Evolutionary conservation across 1,139 yeast species (phyloP).

Genomic region (Zygosaccharomyces pseudobailii): DNA sequence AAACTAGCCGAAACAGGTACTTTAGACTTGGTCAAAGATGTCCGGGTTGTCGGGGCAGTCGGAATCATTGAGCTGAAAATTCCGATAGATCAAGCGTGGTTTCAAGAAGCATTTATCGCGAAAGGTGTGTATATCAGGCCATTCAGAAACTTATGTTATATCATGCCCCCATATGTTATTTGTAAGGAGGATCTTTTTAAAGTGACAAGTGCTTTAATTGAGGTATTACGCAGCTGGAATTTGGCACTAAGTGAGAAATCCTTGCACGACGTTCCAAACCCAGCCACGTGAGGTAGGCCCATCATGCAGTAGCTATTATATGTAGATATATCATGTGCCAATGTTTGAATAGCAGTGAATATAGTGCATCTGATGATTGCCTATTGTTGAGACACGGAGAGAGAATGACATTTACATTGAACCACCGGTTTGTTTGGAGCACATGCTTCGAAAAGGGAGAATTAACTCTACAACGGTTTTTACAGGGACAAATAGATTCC

Average conservation of each 20-base stretch:
- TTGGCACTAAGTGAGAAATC: neutral
- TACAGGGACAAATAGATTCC: too few relatives aligned
- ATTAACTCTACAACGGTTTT: too few relatives aligned
- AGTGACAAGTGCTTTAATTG: neutral
- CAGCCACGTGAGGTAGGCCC: neutral
- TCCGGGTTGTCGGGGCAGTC: conserved; percentile 33
- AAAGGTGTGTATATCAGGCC: conserved; percentile 31
- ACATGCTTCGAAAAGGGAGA: too few relatives aligned
- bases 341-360: neutral
- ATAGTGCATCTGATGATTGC: too few relatives aligned
- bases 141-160: conserved; percentile 27
- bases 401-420: neutral
- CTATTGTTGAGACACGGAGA: too few relatives aligned
- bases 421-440: too few relatives aligned
- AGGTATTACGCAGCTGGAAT: neutral
- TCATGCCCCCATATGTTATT: conserved; percentile 33
- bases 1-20: conserved; percentile 15
- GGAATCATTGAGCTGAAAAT: conserved; percentile 31
- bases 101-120: conserved; percentile 22
- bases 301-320: neutral
- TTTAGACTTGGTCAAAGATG: conserved; percentile 19
- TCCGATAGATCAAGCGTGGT: conserved; percentile 22
- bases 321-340: neutral
- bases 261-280: neutral
- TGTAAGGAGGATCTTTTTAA: neutral